Evolutionary conservation across 179 eudicot genomes (phyloP), one percentile per base, ranked within the genome.

Genomic region (Amaranthus tricolor): DNA sequence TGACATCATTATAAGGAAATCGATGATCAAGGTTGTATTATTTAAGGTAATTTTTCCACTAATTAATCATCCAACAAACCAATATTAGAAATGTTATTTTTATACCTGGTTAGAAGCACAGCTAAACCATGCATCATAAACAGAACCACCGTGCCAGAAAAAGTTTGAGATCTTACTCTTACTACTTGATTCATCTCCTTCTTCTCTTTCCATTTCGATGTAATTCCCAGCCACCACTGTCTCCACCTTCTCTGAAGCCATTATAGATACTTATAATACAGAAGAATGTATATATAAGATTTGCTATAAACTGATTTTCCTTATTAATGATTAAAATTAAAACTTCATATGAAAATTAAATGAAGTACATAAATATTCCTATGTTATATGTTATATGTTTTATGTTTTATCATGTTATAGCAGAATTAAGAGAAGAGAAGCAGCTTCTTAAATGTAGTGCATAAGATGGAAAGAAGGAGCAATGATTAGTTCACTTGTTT

Each of bases 111-210:
- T 94, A 57, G 97, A 91, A 82, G 97, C 84, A 74, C 98, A 93
- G 76, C 98, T 93, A 63, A 93, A 93, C 98, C 98, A 93, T 45
- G 98, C 98, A 90, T 94, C 98, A 82, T 92, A 94, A 68, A 87
- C 97, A 2, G 98, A 94, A 61, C 98, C 98, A 60, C 98, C 98
- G 74, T 93, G 88, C 97, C 96, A 93, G 48, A 93, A 84, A 16
- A 91, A 70, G 14, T 79, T 89, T 5, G 96, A 89, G 6, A 91
- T n/a, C 55, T 83, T 90, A 73, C 76, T 69, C 85, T 85, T 90
- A 16, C 73, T 40, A 7, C 86, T 76, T 50, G 58, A 74, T 3
- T 78, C 73, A 31, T 67, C 24, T 5, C 49, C 81, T 45, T 81
- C 87, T 67, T 89, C 97, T 72, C 85, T 81, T 64, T 92, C 97